Percentiles rank a stretch among this genome's conserved stretches.
phyloP scores from a whole-genome alignment of 352 stramenopile species.

The Phytophthora pluvialis region DNA sequence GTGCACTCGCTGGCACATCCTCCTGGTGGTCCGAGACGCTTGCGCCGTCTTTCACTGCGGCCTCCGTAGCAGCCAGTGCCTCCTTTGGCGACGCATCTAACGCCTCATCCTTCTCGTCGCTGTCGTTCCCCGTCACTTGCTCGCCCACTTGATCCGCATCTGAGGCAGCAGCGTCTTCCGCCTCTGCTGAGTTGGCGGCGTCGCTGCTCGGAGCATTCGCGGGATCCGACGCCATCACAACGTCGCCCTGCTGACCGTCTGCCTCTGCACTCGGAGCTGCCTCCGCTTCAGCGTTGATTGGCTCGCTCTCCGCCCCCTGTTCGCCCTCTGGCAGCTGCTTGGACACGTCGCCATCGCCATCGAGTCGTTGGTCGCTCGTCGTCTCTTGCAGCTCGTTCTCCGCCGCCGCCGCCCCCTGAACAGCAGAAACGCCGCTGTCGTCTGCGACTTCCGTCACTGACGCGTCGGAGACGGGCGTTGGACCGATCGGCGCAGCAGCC shows the following conservation, averaged over 20 bases:
- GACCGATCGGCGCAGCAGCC: neutral
- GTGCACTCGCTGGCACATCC: neutral
- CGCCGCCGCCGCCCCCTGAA: neutral
- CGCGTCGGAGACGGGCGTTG: neutral
- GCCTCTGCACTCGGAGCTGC: neutral
- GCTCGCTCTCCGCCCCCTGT: slow-evolving; percentile 1
- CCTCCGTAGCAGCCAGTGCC: too few species aligned
- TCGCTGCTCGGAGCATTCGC: neutral
- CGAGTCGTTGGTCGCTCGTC: slow-evolving; percentile 4
- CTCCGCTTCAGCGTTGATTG: neutral
- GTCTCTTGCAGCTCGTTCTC: slow-evolving; percentile 3
- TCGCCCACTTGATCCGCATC: too few species aligned
- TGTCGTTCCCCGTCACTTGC: neutral
- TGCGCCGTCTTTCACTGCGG: too few species aligned
- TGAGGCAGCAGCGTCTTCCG: neutral
- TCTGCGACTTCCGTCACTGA: neutral
- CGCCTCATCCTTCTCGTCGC: slow-evolving; percentile 1
- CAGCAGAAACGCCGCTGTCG: neutral
- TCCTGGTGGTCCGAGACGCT: neutral
- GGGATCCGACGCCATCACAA: neutral
- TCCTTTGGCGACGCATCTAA: neutral
- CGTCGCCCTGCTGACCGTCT: slow-evolving; percentile 3
- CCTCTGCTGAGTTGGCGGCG: neutral
- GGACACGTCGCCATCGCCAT: neutral
- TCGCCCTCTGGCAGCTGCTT: neutral